Evolutionary conservation across 1,139 yeast species (phyloP), one percentile per base, ranked within the genome.

Genomic region (Taphrina deformans): DNA sequence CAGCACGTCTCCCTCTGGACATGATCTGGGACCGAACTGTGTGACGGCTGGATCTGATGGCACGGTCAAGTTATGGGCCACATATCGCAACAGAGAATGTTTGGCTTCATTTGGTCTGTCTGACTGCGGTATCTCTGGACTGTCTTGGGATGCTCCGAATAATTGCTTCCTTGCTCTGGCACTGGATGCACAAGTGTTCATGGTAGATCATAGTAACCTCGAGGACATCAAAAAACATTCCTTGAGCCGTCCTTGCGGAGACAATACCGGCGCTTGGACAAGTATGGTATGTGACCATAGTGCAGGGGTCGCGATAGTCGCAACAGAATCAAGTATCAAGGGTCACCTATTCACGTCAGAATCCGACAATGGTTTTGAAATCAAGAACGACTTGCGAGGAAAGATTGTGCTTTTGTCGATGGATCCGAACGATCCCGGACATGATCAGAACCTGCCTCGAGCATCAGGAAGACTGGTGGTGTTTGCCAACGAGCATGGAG

Each of bases 51-150:
- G 50, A 16, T 24, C 31, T 18, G 52, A 26, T 31, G 52, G 61
- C 29, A n/a, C 27, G 12, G 14, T 55, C 52, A 55, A 29, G 51
- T 18, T 29, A 16, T 55, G 61, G 61, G 52, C 27, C 12, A 26
- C 53, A 18, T 10, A 24, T 16, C 33, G 33, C 12, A 5, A 7
- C 14, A 21, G 44, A 14, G 33, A 21, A 33, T 33, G 55, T 21
- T 44, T 51, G 5, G 44, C 24, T 10, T n/a, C 27, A 6, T 10
- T 51, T 12, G 27, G 18, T 27, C n/a, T 51, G 7, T 51, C 55
- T 9, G 40, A 29, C 5, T 4, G 12, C 16, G 44, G 23, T 6
- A 33, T 51, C 7, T 6, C 6, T 10, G 44, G 16, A 16, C 10
- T 51, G 26, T 18, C 27, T 24, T 51, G 55, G 55, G 55, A 51